These are phyloP conservation scores for Coemansia sp. DNA, from an alignment of 192 early-diverging fungal genomes.

Conservation along the genomic window DNA sequence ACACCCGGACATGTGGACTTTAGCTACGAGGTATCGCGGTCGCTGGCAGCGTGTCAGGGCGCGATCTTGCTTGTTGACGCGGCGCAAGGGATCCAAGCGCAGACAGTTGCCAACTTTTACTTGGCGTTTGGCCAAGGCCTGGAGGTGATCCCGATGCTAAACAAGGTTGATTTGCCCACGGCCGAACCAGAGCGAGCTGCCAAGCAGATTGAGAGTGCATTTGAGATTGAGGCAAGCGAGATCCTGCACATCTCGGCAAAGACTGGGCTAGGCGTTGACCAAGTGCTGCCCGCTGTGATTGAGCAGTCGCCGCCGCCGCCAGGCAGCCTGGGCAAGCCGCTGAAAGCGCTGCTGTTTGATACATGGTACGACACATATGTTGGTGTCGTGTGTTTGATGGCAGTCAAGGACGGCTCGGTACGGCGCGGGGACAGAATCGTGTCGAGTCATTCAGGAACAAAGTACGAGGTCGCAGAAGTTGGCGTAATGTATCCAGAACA, in stretches of 20 bases:
- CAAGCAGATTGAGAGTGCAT: conserved; percentile 77
- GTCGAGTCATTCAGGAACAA: conserved; percentile 67
- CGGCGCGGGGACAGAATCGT: conserved; percentile 74
- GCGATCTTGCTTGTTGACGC: conserved; percentile 90
- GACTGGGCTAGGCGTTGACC: conserved; percentile 67
- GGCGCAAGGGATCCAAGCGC: conserved; percentile 93
- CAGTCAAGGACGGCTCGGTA: conserved; percentile 78
- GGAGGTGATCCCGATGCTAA: conserved; percentile 83
- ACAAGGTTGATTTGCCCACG: conserved; percentile 90
- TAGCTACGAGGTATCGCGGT: conserved; percentile 92
- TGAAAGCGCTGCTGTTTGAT: conserved; percentile 91
- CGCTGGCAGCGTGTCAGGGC: conserved; percentile 90
- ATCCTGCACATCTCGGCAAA: conserved; percentile 83
- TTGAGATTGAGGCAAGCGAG: conserved; percentile 70
- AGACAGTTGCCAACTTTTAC: conserved; percentile 97
- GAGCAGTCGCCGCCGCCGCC: conserved; percentile 72
- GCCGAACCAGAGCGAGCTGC: conserved; percentile 77
- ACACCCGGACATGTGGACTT: conserved; percentile 95
- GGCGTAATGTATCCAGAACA: conserved; percentile 96
- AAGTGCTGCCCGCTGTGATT: conserved; percentile 74
- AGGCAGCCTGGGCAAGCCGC: conserved; percentile 60
- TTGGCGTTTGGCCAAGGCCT: conserved; percentile 86
- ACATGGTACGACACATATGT: conserved; percentile 97
- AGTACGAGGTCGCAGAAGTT: conserved; percentile 85
- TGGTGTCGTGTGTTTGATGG: conserved; percentile 92